These are phyloP conservation scores for Flaveria ramosissima DNA, from an alignment of 129 eudicot species.

Conservation along the genomic window DNA sequence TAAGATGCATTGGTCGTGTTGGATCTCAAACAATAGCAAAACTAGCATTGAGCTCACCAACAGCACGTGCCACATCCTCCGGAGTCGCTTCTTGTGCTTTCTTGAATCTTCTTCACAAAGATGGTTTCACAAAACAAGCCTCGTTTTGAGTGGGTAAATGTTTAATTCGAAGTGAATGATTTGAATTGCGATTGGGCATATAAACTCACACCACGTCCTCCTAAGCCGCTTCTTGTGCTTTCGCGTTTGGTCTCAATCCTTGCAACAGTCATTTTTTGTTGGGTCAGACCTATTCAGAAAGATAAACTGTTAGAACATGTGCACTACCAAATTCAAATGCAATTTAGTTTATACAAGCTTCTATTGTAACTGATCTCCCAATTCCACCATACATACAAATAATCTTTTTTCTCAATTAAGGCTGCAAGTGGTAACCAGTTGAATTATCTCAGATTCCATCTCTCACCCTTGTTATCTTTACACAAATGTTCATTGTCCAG, in stretches of 20 bases:
- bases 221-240: constrained; percentile 34
- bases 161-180: too few species aligned
- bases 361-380: constrained; percentile 61
- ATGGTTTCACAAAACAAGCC: too few species aligned
- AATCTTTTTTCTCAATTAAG: constrained; percentile 86
- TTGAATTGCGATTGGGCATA: too few species aligned
- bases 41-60: too few species aligned
- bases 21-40: too few species aligned
- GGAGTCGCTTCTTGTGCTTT: too few species aligned
- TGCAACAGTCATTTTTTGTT: constrained; percentile 95
- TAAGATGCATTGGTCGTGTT: too few species aligned
- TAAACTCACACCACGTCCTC: too few species aligned
- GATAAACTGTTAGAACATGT: background rate
- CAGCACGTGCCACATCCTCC: too few species aligned
- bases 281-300: constrained; percentile 83
- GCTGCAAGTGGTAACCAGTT: constrained; percentile 98
- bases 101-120: too few species aligned
- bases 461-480: constrained; percentile 30
- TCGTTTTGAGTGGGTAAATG: too few species aligned
- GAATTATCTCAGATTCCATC: constrained; percentile 94
- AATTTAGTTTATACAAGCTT: constrained; percentile 38
- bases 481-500: too few species aligned
- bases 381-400: constrained; percentile 97
- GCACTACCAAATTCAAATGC: constrained; percentile 2
- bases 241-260: constrained; percentile 97